These are phyloP conservation scores for Fusarium sp. DNA, from an alignment of 2,329 filamentous ascomycete genomes.

Conservation along the genomic window DNA sequence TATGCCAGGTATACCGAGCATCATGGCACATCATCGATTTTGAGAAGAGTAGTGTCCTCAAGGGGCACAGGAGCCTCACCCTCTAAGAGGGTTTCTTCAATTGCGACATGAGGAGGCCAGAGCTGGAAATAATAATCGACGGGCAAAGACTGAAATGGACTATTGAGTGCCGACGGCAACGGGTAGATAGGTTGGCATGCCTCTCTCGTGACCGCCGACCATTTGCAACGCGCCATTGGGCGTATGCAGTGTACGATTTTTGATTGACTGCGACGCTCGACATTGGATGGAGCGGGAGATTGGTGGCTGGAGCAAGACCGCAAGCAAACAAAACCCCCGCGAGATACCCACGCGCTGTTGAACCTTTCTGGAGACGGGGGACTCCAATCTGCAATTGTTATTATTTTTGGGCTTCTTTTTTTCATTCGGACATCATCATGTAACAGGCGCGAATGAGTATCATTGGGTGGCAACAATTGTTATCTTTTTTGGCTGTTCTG, in stretches of 20 bases:
- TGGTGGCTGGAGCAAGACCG: conserved; percentile 41
- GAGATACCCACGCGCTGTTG: conserved; percentile 44
- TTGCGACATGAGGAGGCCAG: conserved; percentile 11
- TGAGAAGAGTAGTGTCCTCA: conserved; percentile 28
- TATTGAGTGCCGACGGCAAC: conserved; percentile 22
- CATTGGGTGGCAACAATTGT: conserved; percentile 30
- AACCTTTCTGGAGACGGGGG: conserved; percentile 43
- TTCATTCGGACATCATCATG: conserved; percentile 24
- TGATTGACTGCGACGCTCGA: conserved; percentile 38
- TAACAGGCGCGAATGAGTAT: conserved; percentile 33
- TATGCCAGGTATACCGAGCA: conserved; percentile 41
- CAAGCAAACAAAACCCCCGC: conserved; percentile 42
- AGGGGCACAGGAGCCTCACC: conserved; percentile 16
- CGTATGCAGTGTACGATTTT: conserved; percentile 42
- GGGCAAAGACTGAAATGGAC: conserved; percentile 14
- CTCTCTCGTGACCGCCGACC: conserved; percentile 31
- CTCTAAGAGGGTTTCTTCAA: conserved; percentile 11
- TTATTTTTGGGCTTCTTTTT: conserved; percentile 32
- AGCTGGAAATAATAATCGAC: conserved; percentile 34
- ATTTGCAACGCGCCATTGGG: conserved; percentile 38
- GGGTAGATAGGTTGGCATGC: conserved; percentile 20
- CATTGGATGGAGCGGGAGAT: conserved; percentile 41
- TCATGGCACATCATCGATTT: conserved; percentile 39
- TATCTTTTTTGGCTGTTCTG: conserved; percentile 32
- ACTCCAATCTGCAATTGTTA: conserved; percentile 40